Evolutionary conservation across 163 green algal species (phyloP).

Genomic region (Scenedesmus sp.): DNA sequence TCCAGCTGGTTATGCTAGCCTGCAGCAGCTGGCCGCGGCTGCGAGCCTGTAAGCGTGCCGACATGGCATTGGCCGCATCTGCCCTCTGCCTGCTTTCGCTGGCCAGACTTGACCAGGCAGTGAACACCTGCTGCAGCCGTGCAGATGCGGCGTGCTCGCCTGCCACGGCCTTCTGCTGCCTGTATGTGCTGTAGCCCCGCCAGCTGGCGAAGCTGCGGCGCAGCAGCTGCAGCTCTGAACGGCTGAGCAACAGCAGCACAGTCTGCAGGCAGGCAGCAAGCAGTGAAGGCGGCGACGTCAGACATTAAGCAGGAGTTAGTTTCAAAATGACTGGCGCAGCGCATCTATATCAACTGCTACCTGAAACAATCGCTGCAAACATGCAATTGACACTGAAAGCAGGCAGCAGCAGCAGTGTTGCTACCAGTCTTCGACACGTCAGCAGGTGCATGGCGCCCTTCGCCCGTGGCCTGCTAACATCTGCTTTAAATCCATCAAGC

Average conservation of each 20-base stretch:
- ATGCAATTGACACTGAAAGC: too few species aligned
- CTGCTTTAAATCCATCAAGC: not conserved
- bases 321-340: too few species aligned
- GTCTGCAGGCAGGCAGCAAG: not conserved
- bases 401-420: too few species aligned
- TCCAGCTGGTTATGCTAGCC: not conserved
- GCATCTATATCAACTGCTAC: too few species aligned
- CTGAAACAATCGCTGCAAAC: too few species aligned
- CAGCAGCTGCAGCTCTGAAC: conserved; percentile 33
- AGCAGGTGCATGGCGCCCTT: not conserved
- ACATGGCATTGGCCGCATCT: not conserved
- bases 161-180: conserved; percentile 19
- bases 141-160: not conserved
- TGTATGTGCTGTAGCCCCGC: not conserved
- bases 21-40: conserved; percentile 18
- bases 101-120: not conserved
- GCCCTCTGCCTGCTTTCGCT: not conserved
- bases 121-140: not conserved
- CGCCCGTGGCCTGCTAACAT: too few species aligned
- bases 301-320: not conserved
- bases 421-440: not conserved
- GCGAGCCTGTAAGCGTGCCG: not conserved
- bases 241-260: not conserved
- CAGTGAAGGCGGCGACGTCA: not conserved
- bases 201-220: conserved; percentile 9